phyloP scores from a whole-genome alignment of 768 basidiomycete genomes.

The Kwoniella newhampshirensis region DNA sequence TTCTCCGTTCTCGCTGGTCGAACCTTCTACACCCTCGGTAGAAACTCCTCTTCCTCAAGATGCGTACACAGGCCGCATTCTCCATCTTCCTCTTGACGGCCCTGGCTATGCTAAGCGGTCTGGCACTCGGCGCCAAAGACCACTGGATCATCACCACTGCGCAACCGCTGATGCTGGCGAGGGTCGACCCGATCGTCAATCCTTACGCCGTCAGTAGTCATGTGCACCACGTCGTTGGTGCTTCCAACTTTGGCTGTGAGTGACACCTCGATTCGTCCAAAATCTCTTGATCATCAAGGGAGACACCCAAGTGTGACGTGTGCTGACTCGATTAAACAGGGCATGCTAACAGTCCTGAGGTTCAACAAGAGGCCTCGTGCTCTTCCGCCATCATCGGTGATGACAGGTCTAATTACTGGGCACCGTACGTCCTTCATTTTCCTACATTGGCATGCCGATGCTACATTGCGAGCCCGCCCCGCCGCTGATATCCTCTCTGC shows the following conservation, averaged over 20 bases:
- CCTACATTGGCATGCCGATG: not conserved
- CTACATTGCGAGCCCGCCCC: not conserved
- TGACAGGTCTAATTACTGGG: slow-evolving; percentile 47
- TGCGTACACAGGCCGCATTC: too few relatives aligned
- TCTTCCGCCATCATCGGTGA: slow-evolving; percentile 32
- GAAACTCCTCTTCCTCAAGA: too few relatives aligned
- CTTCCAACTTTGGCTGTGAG: slow-evolving; percentile 39
- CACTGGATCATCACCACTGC: slow-evolving; percentile 32
- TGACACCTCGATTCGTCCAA: not conserved
- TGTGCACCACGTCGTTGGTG: slow-evolving; percentile 50
- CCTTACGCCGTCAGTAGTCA: slow-evolving; percentile 42
- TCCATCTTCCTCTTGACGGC: slow-evolving; percentile 1
- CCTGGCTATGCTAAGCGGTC: not conserved
- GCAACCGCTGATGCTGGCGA: slow-evolving; percentile 28
- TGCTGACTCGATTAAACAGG: slow-evolving; percentile 16
- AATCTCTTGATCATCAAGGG: not conserved
- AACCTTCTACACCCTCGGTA: too few relatives aligned
- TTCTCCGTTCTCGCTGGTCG: too few relatives aligned
- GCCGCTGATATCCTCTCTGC: not conserved
- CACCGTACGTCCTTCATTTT: slow-evolving; percentile 31
- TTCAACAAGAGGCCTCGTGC: slow-evolving; percentile 36
- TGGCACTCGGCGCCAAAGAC: slow-evolving; percentile 7
- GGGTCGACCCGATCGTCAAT: slow-evolving; percentile 52
- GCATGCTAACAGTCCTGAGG: slow-evolving; percentile 15
- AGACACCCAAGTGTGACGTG: not conserved